Base-by-base conservation (phyloP, 2,329 filamentous ascomycete species). In the Xylariaceae sp. region DNA sequence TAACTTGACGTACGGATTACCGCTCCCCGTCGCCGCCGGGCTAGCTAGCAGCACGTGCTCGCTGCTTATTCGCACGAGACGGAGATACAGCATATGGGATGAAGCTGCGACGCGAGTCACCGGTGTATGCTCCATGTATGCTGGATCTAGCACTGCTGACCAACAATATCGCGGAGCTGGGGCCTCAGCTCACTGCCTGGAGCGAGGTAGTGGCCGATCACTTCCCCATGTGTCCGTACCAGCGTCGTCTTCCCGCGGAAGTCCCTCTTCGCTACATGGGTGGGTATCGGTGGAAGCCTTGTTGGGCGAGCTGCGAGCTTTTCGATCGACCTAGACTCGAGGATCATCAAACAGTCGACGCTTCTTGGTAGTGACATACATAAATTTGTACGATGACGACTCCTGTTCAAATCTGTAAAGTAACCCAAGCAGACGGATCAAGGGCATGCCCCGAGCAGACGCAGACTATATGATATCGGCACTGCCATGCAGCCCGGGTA, bases 151-250 rank as follows among this genome's bases (percentile, higher is more conserved):
- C 9, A 41, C 11, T 30, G 23, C 23, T 41, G 37, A 41, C 37
- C 37, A 41, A 41, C 37, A 13, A 13, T 41, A 13, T 41, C 8
- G 37, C 37, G 8, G 7, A 13, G 37, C 23, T 30, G 37, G 37
- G 4, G 9, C 9, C 37, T 41, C 37, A 41, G 37, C 37, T 41
- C 37, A 7, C 9, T 41, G 37, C 11, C 37, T 41, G 37, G 11
- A 41, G 8, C 4, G 11, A 41, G 4, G 11, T 10, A 59, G 50
- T 41, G 56, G 60, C 8, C 9, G 57, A 57, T 51, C 39, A 52
- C 53, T 59, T 61, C 53, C 52, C 50, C 18, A 55, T 53, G 41
- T 54, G 56, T 47, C 52, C 56, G 35, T 18, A 59, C 50, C 55
- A 47, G 53, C 37, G 11, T 41, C 37, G 11, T 41, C 37, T 9